Percentiles rank a stretch among this genome's conserved stretches.
These are phyloP conservation scores for Umbelopsis vinacea DNA, from an alignment of 192 early-diverging fungal genomes.

Conservation along the genomic window DNA sequence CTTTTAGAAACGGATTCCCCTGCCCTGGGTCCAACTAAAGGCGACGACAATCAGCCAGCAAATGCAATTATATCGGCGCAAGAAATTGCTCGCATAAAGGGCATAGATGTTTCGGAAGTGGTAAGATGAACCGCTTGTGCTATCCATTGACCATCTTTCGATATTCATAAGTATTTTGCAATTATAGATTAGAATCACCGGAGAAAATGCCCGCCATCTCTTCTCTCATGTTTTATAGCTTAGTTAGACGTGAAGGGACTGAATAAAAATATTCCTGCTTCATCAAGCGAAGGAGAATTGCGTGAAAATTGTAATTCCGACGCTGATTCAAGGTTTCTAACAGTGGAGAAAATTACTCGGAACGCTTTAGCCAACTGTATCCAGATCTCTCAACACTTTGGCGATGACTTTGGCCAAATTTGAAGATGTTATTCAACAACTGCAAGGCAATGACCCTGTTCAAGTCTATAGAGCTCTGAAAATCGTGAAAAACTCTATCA, in stretches of 20 bases:
- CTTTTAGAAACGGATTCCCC: conserved; percentile 64
- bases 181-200: conserved; percentile 21
- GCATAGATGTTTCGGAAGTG: conserved; percentile 50
- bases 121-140: conserved; percentile 15
- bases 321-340: not conserved
- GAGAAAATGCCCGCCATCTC: conserved; percentile 14
- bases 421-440: conserved; percentile 55
- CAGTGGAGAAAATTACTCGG: not conserved
- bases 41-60: conserved; percentile 53
- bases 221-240: not conserved
- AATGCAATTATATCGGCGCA: conserved; percentile 49
- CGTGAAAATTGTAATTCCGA: conserved; percentile 11
- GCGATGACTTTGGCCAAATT: conserved; percentile 58
- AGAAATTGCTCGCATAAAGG: conserved; percentile 57
- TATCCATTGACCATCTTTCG: not conserved
- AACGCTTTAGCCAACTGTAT: not conserved
- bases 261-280: no score
- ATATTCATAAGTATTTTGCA: not conserved
- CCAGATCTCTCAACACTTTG: not conserved
- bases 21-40: conserved; percentile 53
- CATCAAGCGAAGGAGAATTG: conserved; percentile 1
- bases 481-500: conserved; percentile 83
- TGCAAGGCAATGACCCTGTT: conserved; percentile 44
- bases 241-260: not conserved
- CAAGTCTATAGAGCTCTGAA: conserved; percentile 60